These are phyloP conservation scores for Nidula microcarpa DNA, from an alignment of 768 basidiomycete genomes.

Conservation along the genomic window DNA sequence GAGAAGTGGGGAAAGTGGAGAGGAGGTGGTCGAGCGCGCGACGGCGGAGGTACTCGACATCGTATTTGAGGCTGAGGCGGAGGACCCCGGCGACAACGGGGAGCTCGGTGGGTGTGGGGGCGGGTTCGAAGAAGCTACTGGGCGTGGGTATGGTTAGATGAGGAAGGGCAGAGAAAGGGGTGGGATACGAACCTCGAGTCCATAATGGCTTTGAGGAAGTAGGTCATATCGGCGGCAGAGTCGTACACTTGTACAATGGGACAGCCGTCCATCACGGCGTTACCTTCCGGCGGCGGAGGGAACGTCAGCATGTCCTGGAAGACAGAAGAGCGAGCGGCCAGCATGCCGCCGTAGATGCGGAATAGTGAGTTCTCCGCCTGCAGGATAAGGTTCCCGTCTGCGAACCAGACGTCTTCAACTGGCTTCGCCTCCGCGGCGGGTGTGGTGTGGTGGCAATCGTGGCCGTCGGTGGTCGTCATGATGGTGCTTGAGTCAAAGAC, in stretches of 20 bases:
- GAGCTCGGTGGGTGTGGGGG: conserved; percentile 24
- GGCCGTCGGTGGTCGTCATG: no score
- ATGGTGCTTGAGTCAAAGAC: no score
- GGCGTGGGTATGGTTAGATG: not conserved
- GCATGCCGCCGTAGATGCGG: conserved; percentile 29
- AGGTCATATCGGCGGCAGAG: conserved; percentile 24
- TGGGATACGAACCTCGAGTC: not conserved
- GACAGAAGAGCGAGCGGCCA: conserved; percentile 29
- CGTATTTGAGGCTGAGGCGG: conserved; percentile 35
- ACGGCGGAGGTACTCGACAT: conserved; percentile 27
- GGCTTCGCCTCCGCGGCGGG: no score
- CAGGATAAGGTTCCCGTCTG: conserved; percentile 39
- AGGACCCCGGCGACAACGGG: conserved; percentile 29
- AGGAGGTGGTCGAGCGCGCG: conserved; percentile 30
- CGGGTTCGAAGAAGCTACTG: conserved; percentile 28
- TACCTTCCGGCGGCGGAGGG: conserved; percentile 26
- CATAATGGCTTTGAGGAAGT: conserved; percentile 23
- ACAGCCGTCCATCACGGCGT: conserved; percentile 16
- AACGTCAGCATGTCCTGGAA: conserved; percentile 36
- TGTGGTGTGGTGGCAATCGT: no score
- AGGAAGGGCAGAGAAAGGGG: not conserved
- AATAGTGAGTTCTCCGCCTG: conserved; percentile 29
- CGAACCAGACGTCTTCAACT: conserved; percentile 21
- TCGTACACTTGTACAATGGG: conserved; percentile 31
- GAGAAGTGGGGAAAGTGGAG: conserved; percentile 30